phyloP scores from a whole-genome alignment of 306 rosid species.

The Inga oerstediana region DNA sequence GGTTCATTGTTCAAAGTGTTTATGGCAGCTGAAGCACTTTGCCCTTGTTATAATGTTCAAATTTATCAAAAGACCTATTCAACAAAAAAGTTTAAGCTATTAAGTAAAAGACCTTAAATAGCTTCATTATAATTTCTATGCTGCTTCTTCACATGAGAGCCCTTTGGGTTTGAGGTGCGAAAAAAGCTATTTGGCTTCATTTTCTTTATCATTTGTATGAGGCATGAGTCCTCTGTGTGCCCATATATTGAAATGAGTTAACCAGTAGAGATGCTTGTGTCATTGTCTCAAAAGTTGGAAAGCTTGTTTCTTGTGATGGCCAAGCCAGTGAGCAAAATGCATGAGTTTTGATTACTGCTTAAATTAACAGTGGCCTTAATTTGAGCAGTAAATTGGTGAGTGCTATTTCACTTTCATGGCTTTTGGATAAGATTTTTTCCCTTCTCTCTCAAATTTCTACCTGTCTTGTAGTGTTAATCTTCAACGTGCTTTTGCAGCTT shows the following conservation, averaged over 20 bases:
- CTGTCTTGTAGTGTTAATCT: slow-evolving; percentile 25
- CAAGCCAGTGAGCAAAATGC: not conserved
- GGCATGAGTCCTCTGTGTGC: not conserved
- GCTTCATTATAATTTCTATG: not conserved
- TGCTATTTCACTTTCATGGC: not conserved
- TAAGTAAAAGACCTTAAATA: not conserved
- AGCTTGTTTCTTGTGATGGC: not conserved
- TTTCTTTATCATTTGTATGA: not conserved
- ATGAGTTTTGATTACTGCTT: slow-evolving; percentile 17
- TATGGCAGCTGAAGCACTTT: not conserved
- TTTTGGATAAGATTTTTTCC: not conserved
- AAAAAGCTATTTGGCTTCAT: not conserved
- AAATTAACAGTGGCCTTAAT: not conserved
- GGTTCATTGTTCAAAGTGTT: not conserved
- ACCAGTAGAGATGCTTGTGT: not conserved
- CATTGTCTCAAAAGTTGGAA: slow-evolving; percentile 14
- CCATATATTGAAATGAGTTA: not conserved
- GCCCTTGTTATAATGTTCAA: not conserved
- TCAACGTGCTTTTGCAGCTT: slow-evolving; percentile 21
- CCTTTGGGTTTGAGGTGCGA: not conserved
- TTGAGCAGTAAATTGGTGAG: not conserved
- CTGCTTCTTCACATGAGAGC: not conserved
- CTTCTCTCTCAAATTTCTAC: not conserved
- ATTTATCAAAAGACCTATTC: not conserved
- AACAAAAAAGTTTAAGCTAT: not conserved